Evolutionary conservation across 2,329 filamentous ascomycete species (phyloP), one percentile per base, ranked within the genome.

Genomic region (Verticillium klebahnii): DNA sequence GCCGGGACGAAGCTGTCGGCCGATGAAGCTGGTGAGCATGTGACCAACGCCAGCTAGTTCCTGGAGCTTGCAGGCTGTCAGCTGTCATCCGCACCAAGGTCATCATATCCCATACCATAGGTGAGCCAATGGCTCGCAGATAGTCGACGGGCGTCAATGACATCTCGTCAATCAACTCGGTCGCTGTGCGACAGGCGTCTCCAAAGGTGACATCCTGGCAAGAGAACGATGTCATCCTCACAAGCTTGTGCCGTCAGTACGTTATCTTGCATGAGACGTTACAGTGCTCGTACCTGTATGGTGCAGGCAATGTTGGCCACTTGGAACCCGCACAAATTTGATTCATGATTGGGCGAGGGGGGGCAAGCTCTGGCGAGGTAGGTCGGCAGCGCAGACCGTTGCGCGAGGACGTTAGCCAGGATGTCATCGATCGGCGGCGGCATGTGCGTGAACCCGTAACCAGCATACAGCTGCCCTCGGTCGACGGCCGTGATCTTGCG

Each of bases 251-350:
- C 8, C 23, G 32, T 57, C 29, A 57, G 55, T 23, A 34, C 14
- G 14, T 19, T 19, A 17, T 17, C 14, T 56, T 12, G 25, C 4
- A 34, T 19, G 29, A 4, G 12, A 58, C 19, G 23, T 56, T 17
- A 1, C 32, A n/a, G 14, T 56, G n/a, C n/a, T 17, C 63, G 40
- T n/a, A 66, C 64, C 54, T 72, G 70, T 25, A 75, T 67, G 9
- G 71, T 74, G 31, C 70, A 73, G 36, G 70, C 69, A 39, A 76
- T 75, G 45, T 75, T 76, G 58, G 73, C 74, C 1, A 74, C 71
- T 59, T 76, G 73, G 60, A 75, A 76, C 0, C 72, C 70, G 54
- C 70, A 73, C 1, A 70, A 63, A 60, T 76, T 74, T 36, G 66
- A 67, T 5, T 66, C 67, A 5, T 68, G 34, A 9, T 66, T 58